Percentiles rank a stretch among this genome's conserved stretches.
phyloP scores from a whole-genome alignment of 306 rosid species.

The Pueraria montana region DNA sequence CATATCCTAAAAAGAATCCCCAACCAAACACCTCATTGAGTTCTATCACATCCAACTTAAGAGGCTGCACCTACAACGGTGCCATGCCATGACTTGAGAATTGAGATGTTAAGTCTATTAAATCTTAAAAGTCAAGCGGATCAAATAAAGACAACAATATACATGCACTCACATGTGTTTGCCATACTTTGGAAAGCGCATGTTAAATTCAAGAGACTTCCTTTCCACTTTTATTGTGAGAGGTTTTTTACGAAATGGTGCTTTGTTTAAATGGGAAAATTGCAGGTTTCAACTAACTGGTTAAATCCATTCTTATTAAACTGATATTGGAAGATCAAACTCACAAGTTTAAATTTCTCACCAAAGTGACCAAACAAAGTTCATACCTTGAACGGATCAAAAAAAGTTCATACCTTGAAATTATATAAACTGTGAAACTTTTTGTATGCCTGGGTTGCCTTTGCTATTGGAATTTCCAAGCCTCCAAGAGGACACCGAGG shows the following conservation, averaged over 20 bases:
- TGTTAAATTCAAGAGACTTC: background rate
- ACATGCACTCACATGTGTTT: background rate
- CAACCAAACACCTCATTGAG: background rate
- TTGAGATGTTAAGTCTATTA: background rate
- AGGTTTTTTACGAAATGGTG: slow-evolving; percentile 8
- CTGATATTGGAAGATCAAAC: slow-evolving; percentile 19
- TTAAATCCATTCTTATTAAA: slow-evolving; percentile 32
- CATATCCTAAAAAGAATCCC: background rate
- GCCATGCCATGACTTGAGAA: background rate
- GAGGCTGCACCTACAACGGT: background rate
- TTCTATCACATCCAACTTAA: background rate
- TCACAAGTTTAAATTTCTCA: slow-evolving; percentile 3
- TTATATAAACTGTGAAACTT: slow-evolving; percentile 53
- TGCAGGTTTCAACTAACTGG: slow-evolving; percentile 22
- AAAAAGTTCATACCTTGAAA: slow-evolving; percentile 75
- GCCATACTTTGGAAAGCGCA: background rate
- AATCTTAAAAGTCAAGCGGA: background rate
- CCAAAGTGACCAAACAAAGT: slow-evolving; percentile 36
- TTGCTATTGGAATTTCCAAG: slow-evolving; percentile 55
- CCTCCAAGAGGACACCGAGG: slow-evolving; percentile 80
- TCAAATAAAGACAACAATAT: background rate
- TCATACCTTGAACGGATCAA: slow-evolving; percentile 83
- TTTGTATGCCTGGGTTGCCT: slow-evolving; percentile 58
- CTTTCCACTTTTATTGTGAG: background rate
- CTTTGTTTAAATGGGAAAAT: background rate